Conservation (phyloP, 1,284 basidiomycete species). For the Malassezia globosa region DNA sequence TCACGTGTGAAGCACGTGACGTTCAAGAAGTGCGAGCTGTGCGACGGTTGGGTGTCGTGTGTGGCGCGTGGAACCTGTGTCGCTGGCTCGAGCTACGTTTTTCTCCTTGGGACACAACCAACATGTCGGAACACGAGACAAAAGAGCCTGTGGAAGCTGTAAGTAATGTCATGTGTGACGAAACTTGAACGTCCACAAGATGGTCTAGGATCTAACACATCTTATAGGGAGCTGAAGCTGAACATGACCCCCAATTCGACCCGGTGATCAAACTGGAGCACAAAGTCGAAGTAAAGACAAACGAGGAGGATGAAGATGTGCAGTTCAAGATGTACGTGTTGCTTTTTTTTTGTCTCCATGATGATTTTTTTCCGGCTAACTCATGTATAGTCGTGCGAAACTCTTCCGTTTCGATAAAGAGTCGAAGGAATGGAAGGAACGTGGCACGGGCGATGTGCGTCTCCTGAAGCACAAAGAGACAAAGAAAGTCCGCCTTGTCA, state of each 20-base stretch:
- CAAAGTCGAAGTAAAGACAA: conserved; percentile 84
- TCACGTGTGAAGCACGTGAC: conserved; percentile 9
- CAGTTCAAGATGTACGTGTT: conserved; percentile 91
- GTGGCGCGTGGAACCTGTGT: neutral
- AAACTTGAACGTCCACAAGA: no score
- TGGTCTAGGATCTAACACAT: no score
- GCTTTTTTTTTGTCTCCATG: no score
- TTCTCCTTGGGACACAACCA: neutral
- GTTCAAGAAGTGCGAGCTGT: neutral
- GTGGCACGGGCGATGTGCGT: conserved; percentile 51
- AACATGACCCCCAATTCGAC: conserved; percentile 82
- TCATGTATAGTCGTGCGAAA: conserved; percentile 72
- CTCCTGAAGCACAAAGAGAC: conserved; percentile 62
- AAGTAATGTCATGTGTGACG: neutral
- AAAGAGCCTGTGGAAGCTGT: conserved; percentile 10
- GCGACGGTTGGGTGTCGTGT: neutral
- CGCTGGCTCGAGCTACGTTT: neutral
- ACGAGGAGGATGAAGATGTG: conserved; percentile 85
- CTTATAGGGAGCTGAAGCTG: conserved; percentile 58
- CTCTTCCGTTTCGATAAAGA: conserved; percentile 84
- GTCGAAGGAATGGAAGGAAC: conserved; percentile 88
- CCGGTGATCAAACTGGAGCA: conserved; percentile 95
- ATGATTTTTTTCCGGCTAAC: no score
- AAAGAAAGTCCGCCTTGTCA: conserved; percentile 87
- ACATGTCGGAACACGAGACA: conserved; percentile 15